Base-by-base conservation (phyloP, 1,284 basidiomycete species). In the Thecaphora thlaspeos region DNA sequence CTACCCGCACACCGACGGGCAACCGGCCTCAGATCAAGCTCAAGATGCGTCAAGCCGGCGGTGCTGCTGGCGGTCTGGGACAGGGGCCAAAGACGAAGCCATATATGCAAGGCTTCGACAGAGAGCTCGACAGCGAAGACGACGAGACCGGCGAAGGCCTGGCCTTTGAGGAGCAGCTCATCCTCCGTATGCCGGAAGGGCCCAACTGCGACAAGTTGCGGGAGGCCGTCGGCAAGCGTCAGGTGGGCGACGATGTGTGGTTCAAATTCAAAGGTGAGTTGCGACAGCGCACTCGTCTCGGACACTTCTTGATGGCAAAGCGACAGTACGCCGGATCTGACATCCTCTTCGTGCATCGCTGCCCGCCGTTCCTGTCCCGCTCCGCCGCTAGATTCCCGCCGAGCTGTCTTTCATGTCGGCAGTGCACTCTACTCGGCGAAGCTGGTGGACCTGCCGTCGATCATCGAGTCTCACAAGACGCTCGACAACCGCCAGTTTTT, bases 91-190 rank as follows among this genome's bases (percentile, higher is more conserved):
- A 77, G 52, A 77, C 68, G 3, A 62, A 67, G 34, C 56, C 75
- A 1, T 77, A 77, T 61, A 77, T 77, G 76, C 74, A 77, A 34
- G 70, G 73, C 26, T 77, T 75, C 46, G 92, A 97, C 80, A 82
- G 94, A 39, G 95, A 97, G 77, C 82, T 98, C 49, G 94, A 99
- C 78, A 92, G 90, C 57, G 90, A 94, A 58, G 91, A 95, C 59
- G 93, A 97, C 46, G 84, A 85, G 51, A 82, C 82, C 32, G 75
- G 75, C 24, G 61, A 71, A 40, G 76, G 76, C 21, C 80, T 98
- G 54, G 87, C 87, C 4, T 97, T 98, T 73, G 95, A 99, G 80
- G 95, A 99, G 80, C 94, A 98, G 75, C 95, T 98, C 76, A 87
- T 99, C 52, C 81, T 99, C 28, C 81, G 93, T 38, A 86, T 98